Base-by-base conservation (phyloP, 305 asterid species). In the Vinca major region DNA sequence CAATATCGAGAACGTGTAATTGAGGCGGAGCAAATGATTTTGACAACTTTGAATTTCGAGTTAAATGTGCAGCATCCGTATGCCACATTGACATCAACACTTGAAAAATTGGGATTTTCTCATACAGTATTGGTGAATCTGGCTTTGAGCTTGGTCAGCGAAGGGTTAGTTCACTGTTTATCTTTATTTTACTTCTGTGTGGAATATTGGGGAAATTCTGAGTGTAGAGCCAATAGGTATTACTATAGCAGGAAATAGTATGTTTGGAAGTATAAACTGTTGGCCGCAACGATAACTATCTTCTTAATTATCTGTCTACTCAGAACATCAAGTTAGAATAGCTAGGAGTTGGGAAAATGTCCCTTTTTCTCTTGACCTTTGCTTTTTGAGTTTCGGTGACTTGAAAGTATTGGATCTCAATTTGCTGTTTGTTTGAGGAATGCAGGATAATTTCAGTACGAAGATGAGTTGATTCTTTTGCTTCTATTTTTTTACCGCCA, bases 1-100 rank as follows among this genome's bases (percentile, higher is more conserved):
- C 88, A 86, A 75, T 94, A 89, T 79, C 96, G 98, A 11, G 96
- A 88, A 66, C 86, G 93, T 75, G 82, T 89, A 44, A 82, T 71
- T 54, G 98, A 86, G 79, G 98, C 97, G 49, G 99, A 94, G 75
- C 96, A 89, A 73, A 75, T 89, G 95, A 75, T 94, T 66, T 77
- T 94, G 75, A 86, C 95, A 52, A 91, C 99, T 78, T 81, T 94
- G 78, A 91, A 94, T 75, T 94, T 94, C 81, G 99, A 91, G 87
- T 82, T 94, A 65, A 81, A 75, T 52, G 99, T 94, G 85, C 92
- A 91, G 76, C 99, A 94, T 81, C 99, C 99, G 56, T 91, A 89
- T 81, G 90, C 84, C 62, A 72, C 96, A 66, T 80, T 94, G 78
- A 84, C 90, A 20, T 83, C 88, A 80, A 91, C 96, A 53, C 93